Base-by-base conservation (phyloP, 2,329 filamentous ascomycete species). In the Aspergillus nomiae region DNA sequence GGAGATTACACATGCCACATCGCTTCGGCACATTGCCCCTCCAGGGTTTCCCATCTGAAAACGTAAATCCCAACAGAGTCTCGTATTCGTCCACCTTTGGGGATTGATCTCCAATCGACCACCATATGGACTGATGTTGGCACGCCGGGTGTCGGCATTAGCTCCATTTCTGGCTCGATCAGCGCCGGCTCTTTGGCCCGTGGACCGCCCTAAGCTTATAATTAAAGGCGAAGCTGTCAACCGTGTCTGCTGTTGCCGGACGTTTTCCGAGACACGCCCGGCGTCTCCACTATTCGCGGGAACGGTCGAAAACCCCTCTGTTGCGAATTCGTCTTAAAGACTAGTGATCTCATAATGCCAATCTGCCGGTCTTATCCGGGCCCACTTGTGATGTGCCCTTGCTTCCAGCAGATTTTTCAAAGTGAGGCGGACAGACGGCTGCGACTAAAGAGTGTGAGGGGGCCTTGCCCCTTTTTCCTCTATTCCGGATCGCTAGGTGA, bases 91-190 rank as follows among this genome's bases (percentile, higher is more conserved):
- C 30, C 28, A 34, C 9, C 19, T 19, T 41, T 26, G 19, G 30
- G 21, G 51, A 6, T 54, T 24, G 21, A 54, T 36, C 51, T 26
- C 51, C 30, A 54, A 53, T 30, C 8, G 26, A 51, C 48, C 16
- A 7, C 28, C 12, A 1, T 53, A 28, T 53, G 50, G 50, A 53
- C 16, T 53, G 30, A 53, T 1, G 14, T 53, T 54, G 19, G 36
- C 51, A 54, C 51, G 30, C 30, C 21, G 19, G n/a, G 16, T 32
- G 51, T 54, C 51, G 51, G 51, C 28, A 54, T 34, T 36, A 19
- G 51, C 51, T 54, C 51, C 30, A 34, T 34, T 54, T 54, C 32
- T 14, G 51, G 51, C 14, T 54, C 28, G 51, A 54, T 54, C 51
- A 54, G 32, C 51, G 50, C 32, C 46, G 46, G 46, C 51, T 54